Conservation (phyloP, 148 eudicot species). For the Rhododendron molle region DNA sequence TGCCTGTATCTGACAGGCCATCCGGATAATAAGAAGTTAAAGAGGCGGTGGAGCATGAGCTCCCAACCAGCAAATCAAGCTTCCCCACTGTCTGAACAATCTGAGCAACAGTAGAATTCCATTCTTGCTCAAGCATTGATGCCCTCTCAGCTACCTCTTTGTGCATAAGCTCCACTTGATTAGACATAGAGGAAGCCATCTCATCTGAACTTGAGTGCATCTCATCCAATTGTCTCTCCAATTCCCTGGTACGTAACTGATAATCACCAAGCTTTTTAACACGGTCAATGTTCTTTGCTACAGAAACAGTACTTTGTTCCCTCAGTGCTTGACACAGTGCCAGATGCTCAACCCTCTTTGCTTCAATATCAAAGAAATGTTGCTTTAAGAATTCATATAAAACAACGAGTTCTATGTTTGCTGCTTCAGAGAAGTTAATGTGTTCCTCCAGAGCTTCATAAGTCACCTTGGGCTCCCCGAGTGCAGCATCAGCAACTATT, state of each 20-base stretch:
- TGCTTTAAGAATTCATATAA: constrained; percentile 56
- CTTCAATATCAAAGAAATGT: constrained; percentile 44
- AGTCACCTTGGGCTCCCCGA: constrained; percentile 45
- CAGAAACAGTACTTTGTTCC: constrained; percentile 29
- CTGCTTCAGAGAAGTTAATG: constrained; percentile 41
- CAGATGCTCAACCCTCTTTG: constrained; percentile 46
- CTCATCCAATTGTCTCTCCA: constrained; percentile 55
- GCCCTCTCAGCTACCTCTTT: constrained; percentile 43
- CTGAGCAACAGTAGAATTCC: constrained; percentile 37
- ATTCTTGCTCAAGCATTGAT: constrained; percentile 36
- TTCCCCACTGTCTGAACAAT: constrained; percentile 46
- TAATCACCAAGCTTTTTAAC: constrained; percentile 36
- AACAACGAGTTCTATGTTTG: constrained; percentile 65
- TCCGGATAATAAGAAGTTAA: constrained; percentile 13
- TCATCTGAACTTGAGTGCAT: constrained; percentile 37
- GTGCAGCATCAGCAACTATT: constrained; percentile 29
- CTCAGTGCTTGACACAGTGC: constrained; percentile 34
- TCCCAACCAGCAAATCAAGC: constrained; percentile 44
- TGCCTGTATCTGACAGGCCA: constrained; percentile 28
- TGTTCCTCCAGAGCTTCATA: constrained; percentile 45
- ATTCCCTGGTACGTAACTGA: constrained; percentile 32
- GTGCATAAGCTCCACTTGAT: constrained; percentile 46
- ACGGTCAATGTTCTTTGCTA: constrained; percentile 43
- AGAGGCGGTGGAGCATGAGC: constrained; percentile 19
- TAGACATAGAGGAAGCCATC: constrained; percentile 32